Evolutionary conservation across 345 rosid genomes (phyloP).

Genomic region (Corchorus capsularis): DNA sequence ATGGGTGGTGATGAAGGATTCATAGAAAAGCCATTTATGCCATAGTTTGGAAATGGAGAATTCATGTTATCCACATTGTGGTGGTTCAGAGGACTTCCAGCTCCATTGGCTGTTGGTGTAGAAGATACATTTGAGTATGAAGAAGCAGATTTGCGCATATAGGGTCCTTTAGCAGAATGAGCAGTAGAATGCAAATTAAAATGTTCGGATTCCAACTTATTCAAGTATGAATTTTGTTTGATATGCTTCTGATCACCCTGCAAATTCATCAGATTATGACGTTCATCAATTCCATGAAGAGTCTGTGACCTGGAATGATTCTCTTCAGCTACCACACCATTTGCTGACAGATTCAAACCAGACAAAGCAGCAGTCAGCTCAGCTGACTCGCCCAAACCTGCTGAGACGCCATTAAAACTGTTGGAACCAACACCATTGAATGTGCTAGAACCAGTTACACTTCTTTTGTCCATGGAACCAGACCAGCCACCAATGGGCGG

Average conservation of each 20-base stretch:
- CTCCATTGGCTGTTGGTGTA: slow-evolving; percentile 36
- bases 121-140: slow-evolving; percentile 41
- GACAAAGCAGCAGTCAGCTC: slow-evolving; percentile 56
- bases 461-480: slow-evolving; percentile 51
- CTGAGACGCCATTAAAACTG: slow-evolving; percentile 43
- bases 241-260: slow-evolving; percentile 35
- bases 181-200: slow-evolving; percentile 21
- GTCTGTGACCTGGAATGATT: slow-evolving; percentile 32
- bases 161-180: slow-evolving; percentile 20
- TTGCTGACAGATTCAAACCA: slow-evolving; percentile 55
- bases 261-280: slow-evolving; percentile 35
- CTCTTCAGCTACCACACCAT: slow-evolving; percentile 40
- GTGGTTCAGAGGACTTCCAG: slow-evolving; percentile 35
- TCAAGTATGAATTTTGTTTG: slow-evolving; percentile 31
- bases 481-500: slow-evolving; percentile 57
- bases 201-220: slow-evolving; percentile 28
- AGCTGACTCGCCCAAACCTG: slow-evolving; percentile 38
- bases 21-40: slow-evolving; percentile 38
- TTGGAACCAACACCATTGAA: slow-evolving; percentile 44
- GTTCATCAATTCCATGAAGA: slow-evolving; percentile 39
- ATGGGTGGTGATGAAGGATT: slow-evolving; percentile 52
- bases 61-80: slow-evolving; percentile 38
- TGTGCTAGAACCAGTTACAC: slow-evolving; percentile 32
- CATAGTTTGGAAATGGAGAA: slow-evolving; percentile 47
- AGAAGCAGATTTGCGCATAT: slow-evolving; percentile 27